Percentiles rank a stretch among this genome's conserved stretches.
These are phyloP conservation scores for Colletotrichum viniferum DNA, from an alignment of 2,329 filamentous ascomycete genomes.

Conservation along the genomic window DNA sequence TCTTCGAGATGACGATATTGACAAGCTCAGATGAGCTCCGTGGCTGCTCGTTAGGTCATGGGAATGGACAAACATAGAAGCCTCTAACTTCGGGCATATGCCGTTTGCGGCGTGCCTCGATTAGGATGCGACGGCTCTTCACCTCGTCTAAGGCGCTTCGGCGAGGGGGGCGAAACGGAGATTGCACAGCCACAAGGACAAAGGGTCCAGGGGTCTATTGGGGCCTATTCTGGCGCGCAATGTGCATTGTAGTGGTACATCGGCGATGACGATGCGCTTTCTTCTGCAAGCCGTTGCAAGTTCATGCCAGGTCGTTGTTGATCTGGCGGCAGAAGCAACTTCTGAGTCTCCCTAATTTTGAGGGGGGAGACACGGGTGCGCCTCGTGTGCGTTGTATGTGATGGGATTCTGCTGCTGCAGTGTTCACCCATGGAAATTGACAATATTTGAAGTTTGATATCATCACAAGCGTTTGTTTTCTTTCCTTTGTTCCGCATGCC, in stretches of 20 bases:
- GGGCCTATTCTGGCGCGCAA: slow-evolving; percentile 33
- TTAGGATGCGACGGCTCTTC: neutral
- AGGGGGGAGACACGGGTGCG: neutral
- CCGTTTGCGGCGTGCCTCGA: neutral
- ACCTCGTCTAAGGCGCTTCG: neutral
- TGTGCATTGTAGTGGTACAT: neutral
- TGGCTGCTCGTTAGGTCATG: neutral
- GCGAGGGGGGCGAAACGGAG: slow-evolving; percentile 10
- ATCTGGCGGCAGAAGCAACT: neutral
- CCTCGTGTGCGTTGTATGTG: neutral
- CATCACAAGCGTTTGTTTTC: neutral
- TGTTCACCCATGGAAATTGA: neutral
- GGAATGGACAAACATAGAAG: neutral
- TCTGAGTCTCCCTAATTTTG: neutral
- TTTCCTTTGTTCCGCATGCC: neutral
- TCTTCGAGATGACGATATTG: neutral
- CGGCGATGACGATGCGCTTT: neutral
- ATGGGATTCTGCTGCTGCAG: neutral
- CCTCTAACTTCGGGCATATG: neutral
- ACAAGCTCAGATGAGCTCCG: neutral
- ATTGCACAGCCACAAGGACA: slow-evolving; percentile 19
- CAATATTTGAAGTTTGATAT: neutral
- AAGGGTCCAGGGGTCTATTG: slow-evolving; percentile 16
- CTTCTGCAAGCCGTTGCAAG: neutral
- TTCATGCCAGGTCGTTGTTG: neutral